Evolutionary conservation across 345 rosid genomes (phyloP), one percentile per base, ranked within the genome.

Genomic region (Ceriops zippeliana): DNA sequence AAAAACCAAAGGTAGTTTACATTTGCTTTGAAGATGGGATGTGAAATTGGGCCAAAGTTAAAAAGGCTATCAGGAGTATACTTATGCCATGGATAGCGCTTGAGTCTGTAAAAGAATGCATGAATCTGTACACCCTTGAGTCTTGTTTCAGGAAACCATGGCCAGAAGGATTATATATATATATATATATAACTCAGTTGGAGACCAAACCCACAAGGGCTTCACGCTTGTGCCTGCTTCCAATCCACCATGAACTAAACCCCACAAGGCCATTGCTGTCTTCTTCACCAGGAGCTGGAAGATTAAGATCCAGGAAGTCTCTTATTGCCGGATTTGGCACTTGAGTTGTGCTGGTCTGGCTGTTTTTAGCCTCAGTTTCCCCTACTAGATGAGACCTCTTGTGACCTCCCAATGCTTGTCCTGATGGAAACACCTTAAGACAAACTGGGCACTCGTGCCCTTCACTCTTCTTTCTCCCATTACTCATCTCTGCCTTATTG

Each of bases 331-430:
- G 77, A 19, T 58, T 37, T 4, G 77, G 76, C 63, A 74, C 67
- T 62, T 67, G 51, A 30, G 51, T 65, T 52, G 71, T 34, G 37
- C 62, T 63, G 17, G 53, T 49, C 16, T 66, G 70, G 32, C 53
- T 64, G 8, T 37, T 69, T 72, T 69, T 76, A 42, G 67, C 71
- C 31, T 76, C 75, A 22, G 68, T 59, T 26, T 31, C 67, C 30
- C 38, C 65, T 24, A 79, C 59, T 47, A 86, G 65, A 74, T 86
- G 93, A 73, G 90, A 83, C 68, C 98, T 92, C 81, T 86, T 90
- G 67, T 88, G 96, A 60, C 98, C 98, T 0, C 96, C 95, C 62
- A 92, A 75, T 11, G 98, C 96, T 74, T 92, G 98, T 37, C 98
- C 98, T 61, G 90, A 71, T 6, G 82, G 82, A 70, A 90, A 92